Conservation (phyloP, 441 rosid genomes). For the California macrophylla region DNA sequence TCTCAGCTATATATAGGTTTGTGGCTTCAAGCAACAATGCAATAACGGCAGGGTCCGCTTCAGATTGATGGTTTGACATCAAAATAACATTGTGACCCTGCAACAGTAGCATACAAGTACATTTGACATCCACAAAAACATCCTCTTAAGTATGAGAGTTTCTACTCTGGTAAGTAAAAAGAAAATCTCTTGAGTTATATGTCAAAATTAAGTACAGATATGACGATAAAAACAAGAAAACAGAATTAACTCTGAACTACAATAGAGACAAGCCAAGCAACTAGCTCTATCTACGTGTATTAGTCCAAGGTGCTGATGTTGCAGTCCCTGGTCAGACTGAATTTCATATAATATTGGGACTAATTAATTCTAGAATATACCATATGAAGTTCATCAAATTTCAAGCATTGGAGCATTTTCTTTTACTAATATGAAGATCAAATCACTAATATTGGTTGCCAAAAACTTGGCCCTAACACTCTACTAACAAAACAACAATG, state of each 20-base stretch:
- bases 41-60: conserved; percentile 95
- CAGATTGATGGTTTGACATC: conserved; percentile 94
- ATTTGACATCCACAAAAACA: conserved; percentile 5
- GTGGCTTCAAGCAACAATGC: conserved; percentile 75
- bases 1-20: conserved; percentile 54
- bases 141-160: background rate
- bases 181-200: background rate
- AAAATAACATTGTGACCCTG: conserved; percentile 85
- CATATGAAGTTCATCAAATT: background rate
- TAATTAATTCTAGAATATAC: background rate
- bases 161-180: background rate
- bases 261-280: conserved; percentile 2
- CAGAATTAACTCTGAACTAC: background rate
- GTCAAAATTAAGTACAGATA: background rate
- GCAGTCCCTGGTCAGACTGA: background rate
- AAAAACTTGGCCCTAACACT: background rate
- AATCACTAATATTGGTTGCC: background rate
- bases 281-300: background rate
- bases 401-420: background rate
- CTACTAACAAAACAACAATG: background rate
- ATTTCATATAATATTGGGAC: background rate
- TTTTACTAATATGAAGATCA: background rate
- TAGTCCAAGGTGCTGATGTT: background rate
- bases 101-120: conserved; percentile 21
- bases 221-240: background rate